phyloP scores from a whole-genome alignment of 192 early-diverging fungal species.

The Mortierella hygrophila region DNA sequence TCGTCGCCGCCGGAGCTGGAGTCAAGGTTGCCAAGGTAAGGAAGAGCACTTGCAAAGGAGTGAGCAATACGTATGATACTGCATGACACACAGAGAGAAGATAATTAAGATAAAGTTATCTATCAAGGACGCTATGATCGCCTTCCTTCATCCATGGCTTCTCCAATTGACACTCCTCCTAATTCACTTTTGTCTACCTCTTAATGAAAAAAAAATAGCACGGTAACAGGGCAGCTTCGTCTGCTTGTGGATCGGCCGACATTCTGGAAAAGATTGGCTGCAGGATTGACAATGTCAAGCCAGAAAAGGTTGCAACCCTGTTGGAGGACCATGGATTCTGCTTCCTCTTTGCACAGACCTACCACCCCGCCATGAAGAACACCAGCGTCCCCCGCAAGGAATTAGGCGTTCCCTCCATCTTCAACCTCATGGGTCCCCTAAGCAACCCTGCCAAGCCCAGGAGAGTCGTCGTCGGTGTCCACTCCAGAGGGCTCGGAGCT shows the following conservation, averaged over 20 bases:
- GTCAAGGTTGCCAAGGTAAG: conserved; percentile 91
- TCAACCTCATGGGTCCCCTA: conserved; percentile 95
- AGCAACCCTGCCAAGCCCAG: conserved; percentile 88
- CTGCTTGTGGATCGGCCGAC: conserved; percentile 93
- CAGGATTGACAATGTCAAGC: conserved; percentile 72
- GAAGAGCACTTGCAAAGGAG: neutral
- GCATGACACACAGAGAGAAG: conserved; percentile 1
- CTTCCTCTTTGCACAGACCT: conserved; percentile 93
- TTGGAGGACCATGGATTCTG: conserved; percentile 80
- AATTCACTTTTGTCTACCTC: conserved; percentile 10
- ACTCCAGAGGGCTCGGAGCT: conserved; percentile 79
- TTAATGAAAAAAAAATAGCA: conserved; percentile 64
- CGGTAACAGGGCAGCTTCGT: conserved; percentile 94
- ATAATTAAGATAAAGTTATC: conserved; percentile 15
- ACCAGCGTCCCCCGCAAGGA: conserved; percentile 83
- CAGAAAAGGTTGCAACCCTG: conserved; percentile 75
- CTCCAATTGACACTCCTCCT: conserved; percentile 8
- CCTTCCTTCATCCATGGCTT: neutral
- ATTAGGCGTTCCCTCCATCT: conserved; percentile 92
- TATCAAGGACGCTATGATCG: conserved; percentile 1
- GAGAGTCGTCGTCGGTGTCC: conserved; percentile 93
- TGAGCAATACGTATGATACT: neutral
- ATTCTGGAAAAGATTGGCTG: conserved; percentile 90
- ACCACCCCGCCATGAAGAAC: conserved; percentile 91
- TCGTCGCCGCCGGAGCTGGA: conserved; percentile 94